phyloP scores from a whole-genome alignment of 2,329 filamentous ascomycete species.

The Ampelomyces quisqualis region DNA sequence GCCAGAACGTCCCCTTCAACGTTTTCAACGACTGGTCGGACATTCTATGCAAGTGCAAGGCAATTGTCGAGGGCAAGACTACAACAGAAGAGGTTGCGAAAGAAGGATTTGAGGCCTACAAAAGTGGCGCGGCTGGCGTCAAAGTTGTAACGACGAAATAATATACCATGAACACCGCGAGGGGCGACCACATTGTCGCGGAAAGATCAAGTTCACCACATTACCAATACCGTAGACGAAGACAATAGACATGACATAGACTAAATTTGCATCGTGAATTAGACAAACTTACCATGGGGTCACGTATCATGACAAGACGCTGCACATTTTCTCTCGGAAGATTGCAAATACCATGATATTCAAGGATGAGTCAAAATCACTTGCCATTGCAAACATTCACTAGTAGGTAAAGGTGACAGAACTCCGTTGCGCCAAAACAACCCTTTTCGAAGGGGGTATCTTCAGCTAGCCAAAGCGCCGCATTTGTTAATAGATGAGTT shows the following conservation, averaged over 20 bases:
- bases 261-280: background rate
- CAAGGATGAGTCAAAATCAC: no score
- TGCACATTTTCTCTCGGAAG: no score
- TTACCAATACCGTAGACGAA: conserved; percentile 7
- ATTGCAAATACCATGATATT: no score
- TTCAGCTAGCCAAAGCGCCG: no score
- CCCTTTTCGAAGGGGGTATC: no score
- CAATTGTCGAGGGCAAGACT: conserved; percentile 70
- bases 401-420: no score
- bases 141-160: conserved; percentile 22
- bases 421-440: no score
- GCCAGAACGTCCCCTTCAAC: conserved; percentile 81
- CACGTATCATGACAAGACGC: background rate
- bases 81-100: conserved; percentile 69
- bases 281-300: background rate
- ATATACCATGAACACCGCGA: background rate
- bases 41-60: conserved; percentile 74
- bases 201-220: no score
- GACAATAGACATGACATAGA: conserved; percentile 2
- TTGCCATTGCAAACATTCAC: no score
- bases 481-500: conserved; percentile 48
- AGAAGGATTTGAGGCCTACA: conserved; percentile 51
- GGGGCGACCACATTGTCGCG: no score
- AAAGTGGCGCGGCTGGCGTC: conserved; percentile 48
- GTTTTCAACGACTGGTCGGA: conserved; percentile 81